Percentiles rank a stretch among this genome's conserved stretches.
phyloP scores from a whole-genome alignment of 2,329 filamentous ascomycete species.

The Stagonosporopsis rhizophila region DNA sequence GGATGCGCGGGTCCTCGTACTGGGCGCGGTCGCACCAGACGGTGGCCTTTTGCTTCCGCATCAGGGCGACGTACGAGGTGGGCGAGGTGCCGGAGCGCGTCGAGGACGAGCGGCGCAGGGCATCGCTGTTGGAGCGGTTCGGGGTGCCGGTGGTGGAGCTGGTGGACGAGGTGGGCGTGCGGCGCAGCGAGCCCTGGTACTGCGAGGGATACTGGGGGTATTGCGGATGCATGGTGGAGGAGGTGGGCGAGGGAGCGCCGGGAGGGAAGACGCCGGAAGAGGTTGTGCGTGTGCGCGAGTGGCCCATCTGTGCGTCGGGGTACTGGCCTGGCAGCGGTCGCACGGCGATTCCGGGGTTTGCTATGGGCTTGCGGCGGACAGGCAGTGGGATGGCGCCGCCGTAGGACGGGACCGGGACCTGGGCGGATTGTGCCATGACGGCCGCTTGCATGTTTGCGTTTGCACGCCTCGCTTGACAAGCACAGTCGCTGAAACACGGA shows the following conservation, averaged over 20 bases:
- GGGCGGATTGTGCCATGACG: conserved; percentile 35
- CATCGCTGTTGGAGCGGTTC: conserved; percentile 60
- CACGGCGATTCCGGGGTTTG: conserved; percentile 41
- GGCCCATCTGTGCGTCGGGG: conserved; percentile 35
- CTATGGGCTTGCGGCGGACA: conserved; percentile 46
- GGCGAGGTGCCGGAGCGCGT: conserved; percentile 72
- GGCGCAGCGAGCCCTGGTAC: conserved; percentile 53
- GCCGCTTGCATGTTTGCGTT: conserved; percentile 36
- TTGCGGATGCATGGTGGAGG: conserved; percentile 40
- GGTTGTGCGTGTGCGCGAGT: conserved; percentile 48
- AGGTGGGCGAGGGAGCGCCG: conserved; percentile 26
- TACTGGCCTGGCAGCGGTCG: conserved; percentile 39
- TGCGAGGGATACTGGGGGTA: conserved; percentile 33
- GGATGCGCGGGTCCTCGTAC: conserved; percentile 83
- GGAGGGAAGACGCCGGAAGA: conserved; percentile 47
- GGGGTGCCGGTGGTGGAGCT: conserved; percentile 63
- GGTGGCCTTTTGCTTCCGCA: conserved; percentile 95
- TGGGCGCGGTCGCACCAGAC: conserved; percentile 98
- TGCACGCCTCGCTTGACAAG: conserved; percentile 25
- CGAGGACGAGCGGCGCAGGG: conserved; percentile 76
- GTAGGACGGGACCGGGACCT: conserved; percentile 31
- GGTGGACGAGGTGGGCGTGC: conserved; percentile 73
- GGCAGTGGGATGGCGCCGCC: conserved; percentile 33
- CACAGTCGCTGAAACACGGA: conserved; percentile 35
- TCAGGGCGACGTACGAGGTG: conserved; percentile 90